phyloP scores from a whole-genome alignment of 2,329 filamentous ascomycete species.

The Paraconiothyrium sp. region DNA sequence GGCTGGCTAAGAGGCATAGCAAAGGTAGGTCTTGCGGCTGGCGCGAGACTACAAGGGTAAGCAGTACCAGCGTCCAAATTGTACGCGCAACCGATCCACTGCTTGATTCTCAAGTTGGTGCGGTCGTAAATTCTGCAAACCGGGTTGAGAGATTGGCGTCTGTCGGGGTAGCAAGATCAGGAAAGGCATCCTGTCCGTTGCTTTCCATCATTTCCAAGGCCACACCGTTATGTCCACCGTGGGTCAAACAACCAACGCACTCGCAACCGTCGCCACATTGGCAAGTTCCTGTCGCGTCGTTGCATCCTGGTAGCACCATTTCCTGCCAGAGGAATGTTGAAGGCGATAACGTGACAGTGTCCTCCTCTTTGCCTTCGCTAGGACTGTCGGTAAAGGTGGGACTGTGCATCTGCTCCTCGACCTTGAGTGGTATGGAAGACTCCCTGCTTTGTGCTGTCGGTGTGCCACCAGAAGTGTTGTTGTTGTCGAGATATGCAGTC shows the following conservation, averaged over 20 bases:
- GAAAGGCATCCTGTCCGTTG: slow-evolving; percentile 21
- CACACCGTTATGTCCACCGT: slow-evolving; percentile 60
- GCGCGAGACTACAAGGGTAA: neutral
- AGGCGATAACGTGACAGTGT: slow-evolving; percentile 47
- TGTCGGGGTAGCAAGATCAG: slow-evolving; percentile 2
- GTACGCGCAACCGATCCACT: neutral
- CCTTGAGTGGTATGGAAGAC: slow-evolving; percentile 25
- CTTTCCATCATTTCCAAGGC: slow-evolving; percentile 38
- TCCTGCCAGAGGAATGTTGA: slow-evolving; percentile 51
- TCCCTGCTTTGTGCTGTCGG: slow-evolving; percentile 20
- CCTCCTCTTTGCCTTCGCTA: slow-evolving; percentile 42
- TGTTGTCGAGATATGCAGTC: slow-evolving; percentile 14
- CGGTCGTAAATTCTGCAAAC: slow-evolving; percentile 12
- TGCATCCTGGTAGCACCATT: slow-evolving; percentile 53
- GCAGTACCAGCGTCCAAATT: neutral
- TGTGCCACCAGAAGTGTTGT: neutral
- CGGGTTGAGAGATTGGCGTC: neutral
- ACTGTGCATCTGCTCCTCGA: slow-evolving; percentile 27
- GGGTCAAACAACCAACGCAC: slow-evolving; percentile 63
- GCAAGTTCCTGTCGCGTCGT: slow-evolving; percentile 60
- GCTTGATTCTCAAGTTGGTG: slow-evolving; percentile 9
- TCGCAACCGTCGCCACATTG: slow-evolving; percentile 62
- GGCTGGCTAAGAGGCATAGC: neutral
- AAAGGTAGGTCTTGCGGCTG: neutral
- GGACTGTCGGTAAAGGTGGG: slow-evolving; percentile 38